Evolutionary conservation across 805 yeast genomes (phyloP).

Genomic region (Saccharomycopsis amapae): DNA sequence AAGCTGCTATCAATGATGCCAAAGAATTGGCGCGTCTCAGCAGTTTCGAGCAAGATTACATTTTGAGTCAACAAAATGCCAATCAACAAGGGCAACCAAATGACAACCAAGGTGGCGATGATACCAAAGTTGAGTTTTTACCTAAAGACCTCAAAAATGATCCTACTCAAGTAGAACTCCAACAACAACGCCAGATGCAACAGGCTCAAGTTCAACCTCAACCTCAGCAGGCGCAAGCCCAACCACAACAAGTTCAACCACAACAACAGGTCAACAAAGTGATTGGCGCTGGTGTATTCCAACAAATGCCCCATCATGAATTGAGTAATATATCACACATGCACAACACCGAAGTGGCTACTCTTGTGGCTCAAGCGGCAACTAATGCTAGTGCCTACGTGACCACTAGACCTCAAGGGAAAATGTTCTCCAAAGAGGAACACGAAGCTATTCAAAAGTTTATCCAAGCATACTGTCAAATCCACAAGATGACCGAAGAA

Average conservation of each 20-base stretch:
- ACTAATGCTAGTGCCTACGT: conserved; percentile 11
- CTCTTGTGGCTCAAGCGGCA: conserved; percentile 20
- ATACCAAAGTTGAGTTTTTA: neutral
- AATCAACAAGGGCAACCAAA: neutral
- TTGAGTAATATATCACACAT: neutral
- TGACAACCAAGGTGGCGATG: neutral
- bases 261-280: conserved; percentile 3
- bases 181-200: conserved; percentile 1
- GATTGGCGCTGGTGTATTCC: neutral
- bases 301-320: neutral
- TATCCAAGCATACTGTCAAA: conserved; percentile 58
- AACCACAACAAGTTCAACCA: conserved; percentile 19
- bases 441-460: conserved; percentile 64
- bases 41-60: conserved; percentile 25
- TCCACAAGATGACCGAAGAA: conserved; percentile 53
- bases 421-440: conserved; percentile 56
- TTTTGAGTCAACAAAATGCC: neutral
- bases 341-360: conserved; percentile 9
- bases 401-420: conserved; percentile 15
- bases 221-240: conserved; percentile 6
- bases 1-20: conserved; percentile 65
- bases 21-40: conserved; percentile 42
- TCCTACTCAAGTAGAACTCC: neutral
- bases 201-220: conserved; percentile 20
- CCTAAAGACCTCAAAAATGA: neutral